Base-by-base conservation (phyloP, 306 rosid species). In the Ammopiptanthus mongolicus region DNA sequence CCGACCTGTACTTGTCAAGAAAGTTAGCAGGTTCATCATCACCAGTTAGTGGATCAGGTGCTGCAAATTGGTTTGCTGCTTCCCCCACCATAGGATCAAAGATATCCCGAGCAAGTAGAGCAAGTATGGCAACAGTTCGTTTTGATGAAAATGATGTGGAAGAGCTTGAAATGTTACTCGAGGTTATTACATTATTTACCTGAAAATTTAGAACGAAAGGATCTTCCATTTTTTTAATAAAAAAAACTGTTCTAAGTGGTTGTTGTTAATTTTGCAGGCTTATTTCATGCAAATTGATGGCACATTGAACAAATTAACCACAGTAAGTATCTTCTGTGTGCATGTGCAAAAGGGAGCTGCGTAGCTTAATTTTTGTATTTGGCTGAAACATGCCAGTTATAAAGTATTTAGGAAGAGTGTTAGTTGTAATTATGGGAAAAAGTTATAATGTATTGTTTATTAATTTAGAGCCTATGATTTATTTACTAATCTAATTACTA, bases 141-240 rank as follows among this genome's bases (percentile, higher is more conserved):
- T 96, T 90, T 1, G 97, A 91, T 73, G 98, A 89, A 76, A 87
- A 93, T 81, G 96, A 93, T 3, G 91, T 93, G 41, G 98, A 93
- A 86, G 97, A 93, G 70, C 98, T 91, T 73, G 98, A 91, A 89
- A 93, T 93, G 98, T 82, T 93, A 72, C 89, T 93, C 13, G 98
- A 93, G 98, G 96, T 93, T 71, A 56, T 75, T 41, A 71, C 52
- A 29, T 67, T 63, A 69, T 41, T 69, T 51, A 6, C 64, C 70
- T 70, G 47, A 2, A 51, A 39, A 80, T 36, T 19, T 8, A 44
- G 28, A 13, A 28, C 7, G 65, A 47, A 28, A 22, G 58, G 11
- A 75, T 33, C 17, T 77, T 58, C 73, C 23, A 14, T 80, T 37
- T 61, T 41, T 71, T 75, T 64, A 42, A 41, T 41, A 14, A 22